Evolutionary conservation across 2,329 filamentous ascomycete species (phyloP).

Genomic region (Aschersonia sp.): DNA sequence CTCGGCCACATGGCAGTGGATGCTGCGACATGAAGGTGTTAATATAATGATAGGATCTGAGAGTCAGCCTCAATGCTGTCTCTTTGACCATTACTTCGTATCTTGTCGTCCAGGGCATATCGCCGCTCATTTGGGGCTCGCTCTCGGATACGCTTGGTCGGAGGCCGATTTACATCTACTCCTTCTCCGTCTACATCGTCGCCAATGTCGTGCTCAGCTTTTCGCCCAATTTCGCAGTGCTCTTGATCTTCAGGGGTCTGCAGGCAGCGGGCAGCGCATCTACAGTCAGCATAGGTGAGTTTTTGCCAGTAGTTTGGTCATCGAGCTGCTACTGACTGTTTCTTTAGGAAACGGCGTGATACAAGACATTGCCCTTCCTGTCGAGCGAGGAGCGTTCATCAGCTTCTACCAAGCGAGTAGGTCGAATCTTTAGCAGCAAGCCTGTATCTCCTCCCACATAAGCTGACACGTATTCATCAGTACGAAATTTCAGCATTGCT

Average conservation of each 20-base stretch:
- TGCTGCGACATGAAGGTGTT: neutral
- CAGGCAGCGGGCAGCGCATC: slow-evolving; percentile 10
- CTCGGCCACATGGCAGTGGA: too few relatives aligned
- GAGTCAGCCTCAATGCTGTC: slow-evolving; percentile 15
- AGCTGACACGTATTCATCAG: neutral
- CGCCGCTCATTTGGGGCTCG: slow-evolving; percentile 32
- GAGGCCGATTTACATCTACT: slow-evolving; percentile 27
- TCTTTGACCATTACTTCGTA: slow-evolving; percentile 30
- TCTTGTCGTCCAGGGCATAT: slow-evolving; percentile 34
- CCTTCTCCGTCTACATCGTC: slow-evolving; percentile 29
- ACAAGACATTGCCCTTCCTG: slow-evolving; percentile 8
- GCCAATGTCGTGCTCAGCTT: slow-evolving; percentile 32
- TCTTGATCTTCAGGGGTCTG: slow-evolving; percentile 25
- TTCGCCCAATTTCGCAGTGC: slow-evolving; percentile 23
- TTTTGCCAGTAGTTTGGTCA: too few relatives aligned
- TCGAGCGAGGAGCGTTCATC: slow-evolving; percentile 9
- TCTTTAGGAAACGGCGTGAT: slow-evolving; percentile 7
- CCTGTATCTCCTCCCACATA: neutral
- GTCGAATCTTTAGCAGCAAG: slow-evolving; percentile 2
- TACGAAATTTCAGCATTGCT: slow-evolving; percentile 7
- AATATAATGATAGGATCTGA: slow-evolving; percentile 10
- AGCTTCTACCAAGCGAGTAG: slow-evolving; percentile 7
- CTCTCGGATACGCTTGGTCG: slow-evolving; percentile 32
- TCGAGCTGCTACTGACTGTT: too few relatives aligned
- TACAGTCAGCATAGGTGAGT: slow-evolving; percentile 10